These are phyloP conservation scores for Pseudognaphalium luteoalbum DNA, from an alignment of 129 eudicot species.

Conservation along the genomic window DNA sequence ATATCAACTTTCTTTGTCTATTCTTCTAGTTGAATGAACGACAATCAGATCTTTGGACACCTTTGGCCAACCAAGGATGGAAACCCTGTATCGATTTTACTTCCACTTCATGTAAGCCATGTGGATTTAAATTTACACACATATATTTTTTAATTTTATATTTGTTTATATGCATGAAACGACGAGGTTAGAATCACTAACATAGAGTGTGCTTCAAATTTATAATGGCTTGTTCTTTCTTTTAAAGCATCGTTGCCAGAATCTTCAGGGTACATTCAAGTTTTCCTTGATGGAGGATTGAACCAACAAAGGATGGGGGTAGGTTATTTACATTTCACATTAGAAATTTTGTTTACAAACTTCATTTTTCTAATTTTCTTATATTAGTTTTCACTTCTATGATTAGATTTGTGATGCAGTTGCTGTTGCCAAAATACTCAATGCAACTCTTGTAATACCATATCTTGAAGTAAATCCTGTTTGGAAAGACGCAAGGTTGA, in stretches of 20 bases:
- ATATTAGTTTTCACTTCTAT: slow-evolving; percentile 6
- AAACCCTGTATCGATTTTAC: slow-evolving; percentile 49
- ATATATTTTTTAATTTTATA: background rate
- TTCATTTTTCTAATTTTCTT: slow-evolving; percentile 7
- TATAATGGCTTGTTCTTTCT: slow-evolving; percentile 24
- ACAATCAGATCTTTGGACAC: slow-evolving; percentile 70
- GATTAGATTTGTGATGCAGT: slow-evolving; percentile 95
- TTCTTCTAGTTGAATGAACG: slow-evolving; percentile 48
- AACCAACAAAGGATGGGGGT: slow-evolving; percentile 99
- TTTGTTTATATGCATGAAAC: background rate
- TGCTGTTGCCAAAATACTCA: slow-evolving; percentile 86
- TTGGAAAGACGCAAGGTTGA: slow-evolving; percentile 95
- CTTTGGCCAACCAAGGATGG: slow-evolving; percentile 87
- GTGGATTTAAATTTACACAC: background rate
- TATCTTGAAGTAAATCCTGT: slow-evolving; percentile 93
- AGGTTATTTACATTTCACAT: slow-evolving; percentile 29
- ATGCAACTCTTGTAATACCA: slow-evolving; percentile 94
- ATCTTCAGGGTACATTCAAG: slow-evolving; percentile 86
- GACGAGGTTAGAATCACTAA: background rate
- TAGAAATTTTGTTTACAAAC: background rate
- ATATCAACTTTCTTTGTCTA: slow-evolving; percentile 6
- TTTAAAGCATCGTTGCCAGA: slow-evolving; percentile 52
- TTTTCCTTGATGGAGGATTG: slow-evolving; percentile 97
- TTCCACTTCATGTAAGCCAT: slow-evolving; percentile 49
- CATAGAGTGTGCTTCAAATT: background rate